Base-by-base conservation (phyloP, 495 filamentous ascomycete species). In the Chlorociboria aeruginascens region DNA sequence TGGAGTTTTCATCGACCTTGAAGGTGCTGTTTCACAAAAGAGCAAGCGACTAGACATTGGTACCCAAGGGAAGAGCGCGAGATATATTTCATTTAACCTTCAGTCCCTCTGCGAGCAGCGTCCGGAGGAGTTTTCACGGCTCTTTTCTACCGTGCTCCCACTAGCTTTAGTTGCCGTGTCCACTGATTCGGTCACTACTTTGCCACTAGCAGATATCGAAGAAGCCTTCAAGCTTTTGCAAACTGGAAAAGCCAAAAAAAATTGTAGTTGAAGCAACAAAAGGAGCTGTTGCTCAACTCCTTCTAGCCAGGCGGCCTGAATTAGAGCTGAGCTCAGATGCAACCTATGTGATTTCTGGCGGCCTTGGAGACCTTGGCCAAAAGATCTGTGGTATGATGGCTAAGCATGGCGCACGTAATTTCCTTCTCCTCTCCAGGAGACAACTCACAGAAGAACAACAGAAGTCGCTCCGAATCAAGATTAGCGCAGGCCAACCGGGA, bases 321-420 rank as follows among this genome's bases (percentile, higher is more conserved):
- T n/a, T 40, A 6, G 8, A 40, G 25, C 28, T 48, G 14, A 11
- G 31, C 20, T 8, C 31, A 7, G 11, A 72, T 13, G 67, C 66
- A 0, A 70, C 69, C 1, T 81, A 81, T 45, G 51, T 83, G 9
- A 56, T 83, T 6, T 62, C 74, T n/a, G 76, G 79, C 4, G 75
- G 79, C 12, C 66, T 81, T 6, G 69, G 64, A 0, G 67, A 69
- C 0, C 66, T 82, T 4, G 76, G 78, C 3, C 48, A 64, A 8
- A 58, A 56, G 2, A 65, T 80, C 11, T 62, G 69, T 2, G 69
- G 11, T 43, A 72, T 62, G 61, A 61, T 85, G 65, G 67, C 67
- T 3, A 58, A 68, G 12, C 63, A 73, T 38, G 78, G 77, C 1
- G 81, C 79, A 9, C 64, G 63, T 30, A 64, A 74, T 50, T 51